Evolutionary conservation across 345 rosid species (phyloP).

Genomic region (Acer campestre): DNA sequence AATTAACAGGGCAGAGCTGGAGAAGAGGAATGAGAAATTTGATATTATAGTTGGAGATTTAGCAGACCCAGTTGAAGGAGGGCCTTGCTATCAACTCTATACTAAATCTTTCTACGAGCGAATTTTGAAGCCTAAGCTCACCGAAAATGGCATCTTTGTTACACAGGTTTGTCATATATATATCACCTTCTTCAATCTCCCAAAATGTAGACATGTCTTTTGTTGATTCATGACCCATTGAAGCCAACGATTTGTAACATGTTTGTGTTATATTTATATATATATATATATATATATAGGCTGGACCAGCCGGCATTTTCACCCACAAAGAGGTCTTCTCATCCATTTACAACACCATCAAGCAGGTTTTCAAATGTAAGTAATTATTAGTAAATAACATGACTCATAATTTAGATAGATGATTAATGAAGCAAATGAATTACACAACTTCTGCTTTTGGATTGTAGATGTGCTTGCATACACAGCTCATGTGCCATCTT

Average conservation of each 20-base stretch:
- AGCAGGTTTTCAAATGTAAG: constrained; percentile 91
- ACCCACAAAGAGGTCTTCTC: constrained; percentile 94
- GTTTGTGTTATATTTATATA: background rate
- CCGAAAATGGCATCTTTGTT: constrained; percentile 76
- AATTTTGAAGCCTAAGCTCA: constrained; percentile 80
- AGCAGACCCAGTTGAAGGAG: constrained; percentile 97
- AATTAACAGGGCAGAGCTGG: constrained; percentile 70
- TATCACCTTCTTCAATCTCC: too few relatives aligned
- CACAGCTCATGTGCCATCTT: constrained; percentile 95
- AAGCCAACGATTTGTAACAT: background rate
- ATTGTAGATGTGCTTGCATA: constrained; percentile 81
- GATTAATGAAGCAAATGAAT: background rate
- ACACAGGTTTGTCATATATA: constrained; percentile 58
- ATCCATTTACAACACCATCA: constrained; percentile 87
- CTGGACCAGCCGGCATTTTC: constrained; percentile 97
- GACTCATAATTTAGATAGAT: background rate
- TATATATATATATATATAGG: constrained; percentile 37
- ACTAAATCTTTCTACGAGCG: constrained; percentile 86
- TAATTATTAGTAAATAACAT: background rate
- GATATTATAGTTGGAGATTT: constrained; percentile 95
- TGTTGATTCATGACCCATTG: background rate
- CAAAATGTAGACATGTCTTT: too few relatives aligned
- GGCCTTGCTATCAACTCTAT: constrained; percentile 97
- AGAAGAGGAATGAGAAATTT: constrained; percentile 69
- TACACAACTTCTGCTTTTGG: background rate